Percentiles rank a stretch among this genome's conserved stretches.
Conservation (phyloP, 2,329 filamentous ascomycete species). For the Penicillium sp. region DNA sequence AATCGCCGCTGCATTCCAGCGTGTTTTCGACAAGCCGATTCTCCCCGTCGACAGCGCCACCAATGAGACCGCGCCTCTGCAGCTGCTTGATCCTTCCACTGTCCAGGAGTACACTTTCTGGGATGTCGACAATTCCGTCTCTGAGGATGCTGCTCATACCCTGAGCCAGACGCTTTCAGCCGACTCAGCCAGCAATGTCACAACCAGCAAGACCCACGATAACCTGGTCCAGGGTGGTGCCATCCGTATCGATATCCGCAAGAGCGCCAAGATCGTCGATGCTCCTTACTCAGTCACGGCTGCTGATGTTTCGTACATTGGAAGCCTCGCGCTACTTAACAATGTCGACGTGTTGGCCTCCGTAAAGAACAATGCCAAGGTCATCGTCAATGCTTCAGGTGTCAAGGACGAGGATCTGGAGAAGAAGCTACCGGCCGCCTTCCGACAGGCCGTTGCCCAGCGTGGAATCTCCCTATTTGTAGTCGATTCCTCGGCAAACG, state of each 20-base stretch:
- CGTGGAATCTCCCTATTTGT: slow-evolving; percentile 71
- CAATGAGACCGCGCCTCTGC: slow-evolving; percentile 45
- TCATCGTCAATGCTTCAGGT: slow-evolving; percentile 72
- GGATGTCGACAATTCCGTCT: slow-evolving; percentile 74
- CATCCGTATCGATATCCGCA: slow-evolving; percentile 79
- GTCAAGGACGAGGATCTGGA: slow-evolving; percentile 87
- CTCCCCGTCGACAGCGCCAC: slow-evolving; percentile 26
- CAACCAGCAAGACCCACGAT: slow-evolving; percentile 58
- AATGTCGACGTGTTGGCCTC: slow-evolving; percentile 71
- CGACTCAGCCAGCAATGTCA: slow-evolving; percentile 61
- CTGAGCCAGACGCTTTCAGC: slow-evolving; percentile 60
- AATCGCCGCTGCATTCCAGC: slow-evolving; percentile 46
- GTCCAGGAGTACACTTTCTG: slow-evolving; percentile 90
- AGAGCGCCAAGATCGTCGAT: slow-evolving; percentile 77
- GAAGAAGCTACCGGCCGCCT: slow-evolving; percentile 69
- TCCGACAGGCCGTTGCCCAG: slow-evolving; percentile 68
- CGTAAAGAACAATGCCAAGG: slow-evolving; percentile 66
- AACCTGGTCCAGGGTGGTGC: slow-evolving; percentile 70
- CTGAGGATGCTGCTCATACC: slow-evolving; percentile 62
- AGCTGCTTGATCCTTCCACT: slow-evolving; percentile 52
- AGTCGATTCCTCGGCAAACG: slow-evolving; percentile 67
- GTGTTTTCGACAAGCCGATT: slow-evolving; percentile 43
- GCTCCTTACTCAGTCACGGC: slow-evolving; percentile 76
- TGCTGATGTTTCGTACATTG: slow-evolving; percentile 76
- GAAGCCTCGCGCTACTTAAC: slow-evolving; percentile 73